Percentiles rank a stretch among this genome's conserved stretches.
Evolutionary conservation across 2,329 filamentous ascomycete species (phyloP).

Genomic region (Trichoderma afroharzianum): DNA sequence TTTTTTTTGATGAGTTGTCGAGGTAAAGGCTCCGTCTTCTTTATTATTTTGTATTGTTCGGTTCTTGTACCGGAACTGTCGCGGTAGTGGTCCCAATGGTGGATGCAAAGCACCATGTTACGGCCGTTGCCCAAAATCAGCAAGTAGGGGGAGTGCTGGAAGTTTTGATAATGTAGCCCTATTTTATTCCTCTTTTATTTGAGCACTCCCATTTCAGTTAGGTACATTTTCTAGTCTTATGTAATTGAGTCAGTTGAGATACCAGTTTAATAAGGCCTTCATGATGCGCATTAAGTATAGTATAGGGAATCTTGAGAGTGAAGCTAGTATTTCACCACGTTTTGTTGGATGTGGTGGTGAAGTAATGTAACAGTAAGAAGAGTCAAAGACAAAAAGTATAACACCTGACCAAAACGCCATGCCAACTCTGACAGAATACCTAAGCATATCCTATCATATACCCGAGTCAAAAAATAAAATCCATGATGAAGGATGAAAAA

Average conservation of each 20-base stretch:
- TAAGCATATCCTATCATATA: not conserved
- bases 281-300: not conserved
- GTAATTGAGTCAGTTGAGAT: constrained; percentile 48
- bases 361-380: not conserved
- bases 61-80: constrained; percentile 27
- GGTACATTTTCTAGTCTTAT: constrained; percentile 41
- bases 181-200: constrained; percentile 32
- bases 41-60: constrained; percentile 16
- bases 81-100: constrained; percentile 25
- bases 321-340: not conserved
- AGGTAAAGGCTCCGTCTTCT: not conserved
- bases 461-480: not conserved
- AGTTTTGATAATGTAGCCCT: constrained; percentile 36
- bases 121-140: constrained; percentile 17
- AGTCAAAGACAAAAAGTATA: not conserved
- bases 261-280: constrained; percentile 30
- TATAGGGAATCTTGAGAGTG: not conserved
- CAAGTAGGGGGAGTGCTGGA: constrained; percentile 23
- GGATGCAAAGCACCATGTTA: constrained; percentile 23
- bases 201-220: constrained; percentile 34
- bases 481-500: not conserved
- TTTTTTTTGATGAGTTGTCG: constrained; percentile 12
- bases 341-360: not conserved
- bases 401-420: not conserved
- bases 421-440: not conserved